Evolutionary conservation across 2,329 filamentous ascomycete species (phyloP).

Genomic region (Neophaeococcomyces aloes): DNA sequence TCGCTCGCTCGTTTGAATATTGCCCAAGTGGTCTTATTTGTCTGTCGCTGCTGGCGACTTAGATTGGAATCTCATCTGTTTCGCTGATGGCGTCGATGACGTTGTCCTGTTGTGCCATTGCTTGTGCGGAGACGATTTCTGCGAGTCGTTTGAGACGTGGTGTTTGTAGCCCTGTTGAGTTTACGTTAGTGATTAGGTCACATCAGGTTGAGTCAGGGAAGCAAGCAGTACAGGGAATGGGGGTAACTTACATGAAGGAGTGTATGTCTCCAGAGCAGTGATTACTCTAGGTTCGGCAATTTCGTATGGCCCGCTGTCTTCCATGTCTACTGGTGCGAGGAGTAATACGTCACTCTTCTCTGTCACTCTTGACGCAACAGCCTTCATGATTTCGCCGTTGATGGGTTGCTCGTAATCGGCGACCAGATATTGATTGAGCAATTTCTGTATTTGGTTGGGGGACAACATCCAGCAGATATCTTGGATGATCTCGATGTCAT

Average conservation of each 20-base stretch:
- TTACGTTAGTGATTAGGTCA: conserved; percentile 25
- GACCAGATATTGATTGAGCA: conserved; percentile 95
- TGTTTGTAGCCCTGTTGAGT: conserved; percentile 74
- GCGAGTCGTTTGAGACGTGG: conserved; percentile 87
- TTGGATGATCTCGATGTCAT: conserved; percentile 99
- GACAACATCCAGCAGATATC: conserved; percentile 97
- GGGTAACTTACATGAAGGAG: conserved; percentile 85
- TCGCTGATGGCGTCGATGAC: conserved; percentile 26
- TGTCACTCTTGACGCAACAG: conserved; percentile 88
- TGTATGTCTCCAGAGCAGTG: conserved; percentile 94
- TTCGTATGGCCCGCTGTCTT: conserved; percentile 95
- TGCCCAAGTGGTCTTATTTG: too few relatives aligned
- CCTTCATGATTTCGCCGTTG: conserved; percentile 99
- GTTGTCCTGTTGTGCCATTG: conserved; percentile 87
- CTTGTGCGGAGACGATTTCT: conserved; percentile 96
- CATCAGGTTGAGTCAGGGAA: background rate
- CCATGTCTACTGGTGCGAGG: conserved; percentile 93
- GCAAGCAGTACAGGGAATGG: too few relatives aligned
- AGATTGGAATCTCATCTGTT: conserved; percentile 6
- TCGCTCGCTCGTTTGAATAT: too few relatives aligned
- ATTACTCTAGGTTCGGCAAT: conserved; percentile 95
- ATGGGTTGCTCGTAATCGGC: conserved; percentile 99
- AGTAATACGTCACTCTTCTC: conserved; percentile 97
- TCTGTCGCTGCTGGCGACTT: background rate
- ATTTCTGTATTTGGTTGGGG: conserved; percentile 97